phyloP scores from a whole-genome alignment of 139 green algal species.

The Picocystis salinarum region DNA sequence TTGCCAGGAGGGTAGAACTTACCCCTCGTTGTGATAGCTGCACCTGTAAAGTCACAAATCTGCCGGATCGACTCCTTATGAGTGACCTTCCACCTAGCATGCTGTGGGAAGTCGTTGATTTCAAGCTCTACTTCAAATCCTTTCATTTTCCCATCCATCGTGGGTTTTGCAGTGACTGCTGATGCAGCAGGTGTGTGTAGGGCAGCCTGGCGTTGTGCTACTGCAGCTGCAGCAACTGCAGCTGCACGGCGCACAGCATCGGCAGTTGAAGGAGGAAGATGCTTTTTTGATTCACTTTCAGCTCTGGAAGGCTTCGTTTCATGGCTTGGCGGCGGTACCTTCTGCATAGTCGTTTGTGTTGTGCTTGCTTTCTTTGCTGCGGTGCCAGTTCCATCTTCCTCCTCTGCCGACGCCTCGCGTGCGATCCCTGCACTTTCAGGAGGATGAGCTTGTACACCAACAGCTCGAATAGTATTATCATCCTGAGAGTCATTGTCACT shows the following conservation, averaged over 20 bases:
- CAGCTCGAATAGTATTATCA: no score
- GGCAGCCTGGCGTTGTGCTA: background rate
- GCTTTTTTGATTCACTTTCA: no score
- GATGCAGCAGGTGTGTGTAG: background rate
- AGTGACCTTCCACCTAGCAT: slow-evolving; percentile 64
- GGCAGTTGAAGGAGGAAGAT: no score
- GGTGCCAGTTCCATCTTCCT: no score
- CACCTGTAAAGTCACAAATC: slow-evolving; percentile 70
- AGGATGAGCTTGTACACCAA: no score
- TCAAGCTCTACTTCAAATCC: slow-evolving; percentile 82
- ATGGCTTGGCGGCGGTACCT: no score
- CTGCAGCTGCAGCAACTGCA: background rate
- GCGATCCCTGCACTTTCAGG: no score
- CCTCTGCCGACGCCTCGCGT: no score
- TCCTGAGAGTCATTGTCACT: no score
- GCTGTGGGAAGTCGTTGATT: slow-evolving; percentile 99
- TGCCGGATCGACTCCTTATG: slow-evolving; percentile 67
- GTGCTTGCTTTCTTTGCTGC: slow-evolving; percentile 4
- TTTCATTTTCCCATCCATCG: no score
- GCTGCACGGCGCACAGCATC: background rate
- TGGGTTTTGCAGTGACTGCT: slow-evolving; percentile 43
- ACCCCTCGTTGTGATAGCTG: slow-evolving; percentile 66
- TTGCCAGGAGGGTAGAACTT: slow-evolving; percentile 36
- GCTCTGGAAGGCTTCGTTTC: no score
- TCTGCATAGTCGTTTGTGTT: background rate